Evolutionary conservation across 2,329 filamentous ascomycete genomes (phyloP).

Genomic region (Colletotrichum cordylinicola): DNA sequence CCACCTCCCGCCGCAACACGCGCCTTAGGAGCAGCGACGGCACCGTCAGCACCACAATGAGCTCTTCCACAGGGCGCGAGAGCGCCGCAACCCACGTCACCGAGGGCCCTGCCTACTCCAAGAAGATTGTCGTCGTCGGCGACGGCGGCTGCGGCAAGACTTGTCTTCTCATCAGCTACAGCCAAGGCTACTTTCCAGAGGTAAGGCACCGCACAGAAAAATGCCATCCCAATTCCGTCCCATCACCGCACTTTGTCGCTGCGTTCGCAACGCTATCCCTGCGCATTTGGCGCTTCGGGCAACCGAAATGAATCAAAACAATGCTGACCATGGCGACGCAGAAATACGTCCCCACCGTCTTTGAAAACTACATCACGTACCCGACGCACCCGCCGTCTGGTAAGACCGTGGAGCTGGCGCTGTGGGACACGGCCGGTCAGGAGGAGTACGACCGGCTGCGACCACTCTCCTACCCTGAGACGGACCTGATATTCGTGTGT

Average conservation of each 20-base stretch:
- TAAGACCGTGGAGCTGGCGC: constrained; percentile 93
- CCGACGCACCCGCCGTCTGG: constrained; percentile 86
- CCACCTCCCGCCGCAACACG: constrained; percentile 47
- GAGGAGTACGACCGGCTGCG: constrained; percentile 98
- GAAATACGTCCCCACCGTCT: constrained; percentile 99
- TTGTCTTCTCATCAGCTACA: constrained; percentile 97
- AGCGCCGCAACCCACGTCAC: constrained; percentile 86
- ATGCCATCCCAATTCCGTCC: not conserved
- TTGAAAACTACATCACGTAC: constrained; percentile 99
- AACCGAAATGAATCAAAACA: constrained; percentile 2
- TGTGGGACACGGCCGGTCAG: constrained; percentile 98
- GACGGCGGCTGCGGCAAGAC: constrained; percentile 99
- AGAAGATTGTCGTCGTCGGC: constrained; percentile 98
- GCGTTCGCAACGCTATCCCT: not conserved
- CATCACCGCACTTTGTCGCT: not conserved
- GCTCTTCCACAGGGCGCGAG: constrained; percentile 75
- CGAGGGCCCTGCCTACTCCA: constrained; percentile 91
- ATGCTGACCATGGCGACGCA: constrained; percentile 42
- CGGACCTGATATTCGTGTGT: constrained; percentile 96
- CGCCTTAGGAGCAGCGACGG: constrained; percentile 81
- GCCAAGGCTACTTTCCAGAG: constrained; percentile 98
- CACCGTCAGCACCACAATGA: constrained; percentile 86
- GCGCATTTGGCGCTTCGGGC: not conserved
- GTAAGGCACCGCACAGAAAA: constrained; percentile 56
- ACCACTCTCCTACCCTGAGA: constrained; percentile 96